phyloP scores from a whole-genome alignment of 148 eudicot genomes.

The Gaultheria prostrata region DNA sequence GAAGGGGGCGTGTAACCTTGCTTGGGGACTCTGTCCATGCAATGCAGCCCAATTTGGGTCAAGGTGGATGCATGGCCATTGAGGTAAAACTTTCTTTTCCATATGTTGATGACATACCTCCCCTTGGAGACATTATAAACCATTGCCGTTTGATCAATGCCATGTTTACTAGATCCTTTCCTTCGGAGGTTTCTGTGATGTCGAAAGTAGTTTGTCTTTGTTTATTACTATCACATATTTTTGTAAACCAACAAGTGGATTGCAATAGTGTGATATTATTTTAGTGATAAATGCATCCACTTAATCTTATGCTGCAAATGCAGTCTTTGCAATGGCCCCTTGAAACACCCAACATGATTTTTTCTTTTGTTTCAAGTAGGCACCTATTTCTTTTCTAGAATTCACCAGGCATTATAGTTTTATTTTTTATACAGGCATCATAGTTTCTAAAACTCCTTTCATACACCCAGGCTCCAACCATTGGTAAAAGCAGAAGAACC shows the following conservation, averaged over 20 bases:
- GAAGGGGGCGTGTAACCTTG: slow-evolving; percentile 85
- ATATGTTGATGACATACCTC: background rate
- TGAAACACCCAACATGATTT: background rate
- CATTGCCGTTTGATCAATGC: background rate
- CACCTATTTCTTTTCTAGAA: background rate
- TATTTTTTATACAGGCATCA: too few species aligned
- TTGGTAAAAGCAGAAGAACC: background rate
- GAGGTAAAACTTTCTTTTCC: slow-evolving; percentile 49
- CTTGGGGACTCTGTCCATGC: slow-evolving; percentile 97
- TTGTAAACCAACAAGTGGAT: background rate
- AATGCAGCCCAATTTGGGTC: slow-evolving; percentile 99
- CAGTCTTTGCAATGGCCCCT: too few species aligned
- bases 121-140: background rate
- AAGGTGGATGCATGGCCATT: slow-evolving; percentile 99
- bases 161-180: background rate
- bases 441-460: background rate
- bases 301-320: background rate
- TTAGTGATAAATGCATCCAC: background rate
- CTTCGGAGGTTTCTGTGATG: slow-evolving; percentile 5
- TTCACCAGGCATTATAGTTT: background rate
- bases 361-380: too few species aligned
- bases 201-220: background rate
- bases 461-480: background rate
- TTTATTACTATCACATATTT: background rate
- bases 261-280: background rate